Evolutionary conservation across 768 basidiomycete genomes (phyloP).

Genomic region (Kwoniella sp.): DNA sequence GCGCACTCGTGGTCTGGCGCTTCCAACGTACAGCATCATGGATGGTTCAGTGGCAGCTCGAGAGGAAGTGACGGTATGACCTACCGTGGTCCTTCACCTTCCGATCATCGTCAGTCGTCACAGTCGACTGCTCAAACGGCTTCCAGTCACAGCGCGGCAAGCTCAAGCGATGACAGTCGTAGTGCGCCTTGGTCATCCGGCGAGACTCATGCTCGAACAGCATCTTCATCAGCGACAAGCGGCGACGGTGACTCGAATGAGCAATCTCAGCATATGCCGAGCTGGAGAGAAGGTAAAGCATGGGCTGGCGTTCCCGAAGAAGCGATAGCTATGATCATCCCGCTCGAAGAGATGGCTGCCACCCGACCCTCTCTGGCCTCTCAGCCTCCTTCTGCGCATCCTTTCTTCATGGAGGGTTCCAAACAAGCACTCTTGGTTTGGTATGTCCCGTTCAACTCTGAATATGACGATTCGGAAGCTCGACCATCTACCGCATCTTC

Average conservation of each 20-base stretch:
- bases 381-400: slow-evolving; percentile 11
- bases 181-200: slow-evolving; percentile 16
- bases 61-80: slow-evolving; percentile 12
- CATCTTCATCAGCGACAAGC: slow-evolving; percentile 10
- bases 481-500: slow-evolving; percentile 30
- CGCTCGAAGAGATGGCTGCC: slow-evolving; percentile 29
- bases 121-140: slow-evolving; percentile 7
- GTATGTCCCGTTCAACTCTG: slow-evolving; percentile 65
- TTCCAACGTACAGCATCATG: slow-evolving; percentile 17
- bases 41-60: slow-evolving; percentile 13
- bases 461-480: slow-evolving; percentile 26
- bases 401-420: slow-evolving; percentile 10
- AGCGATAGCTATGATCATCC: slow-evolving; percentile 53
- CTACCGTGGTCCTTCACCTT: slow-evolving; percentile 4
- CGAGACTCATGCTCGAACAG: slow-evolving; percentile 6
- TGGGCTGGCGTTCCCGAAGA: slow-evolving; percentile 54
- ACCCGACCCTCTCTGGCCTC: slow-evolving; percentile 6
- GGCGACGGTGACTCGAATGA: slow-evolving; percentile 1
- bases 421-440: slow-evolving; percentile 68
- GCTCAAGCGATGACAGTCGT: slow-evolving; percentile 16
- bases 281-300: slow-evolving; percentile 45
- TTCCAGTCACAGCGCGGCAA: slow-evolving; percentile 14
- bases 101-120: not conserved
- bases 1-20: slow-evolving; percentile 48
- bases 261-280: not conserved